Base-by-base conservation (phyloP, 176 grass and related monocot genomes). In the Hyparrhenia diplandra region DNA sequence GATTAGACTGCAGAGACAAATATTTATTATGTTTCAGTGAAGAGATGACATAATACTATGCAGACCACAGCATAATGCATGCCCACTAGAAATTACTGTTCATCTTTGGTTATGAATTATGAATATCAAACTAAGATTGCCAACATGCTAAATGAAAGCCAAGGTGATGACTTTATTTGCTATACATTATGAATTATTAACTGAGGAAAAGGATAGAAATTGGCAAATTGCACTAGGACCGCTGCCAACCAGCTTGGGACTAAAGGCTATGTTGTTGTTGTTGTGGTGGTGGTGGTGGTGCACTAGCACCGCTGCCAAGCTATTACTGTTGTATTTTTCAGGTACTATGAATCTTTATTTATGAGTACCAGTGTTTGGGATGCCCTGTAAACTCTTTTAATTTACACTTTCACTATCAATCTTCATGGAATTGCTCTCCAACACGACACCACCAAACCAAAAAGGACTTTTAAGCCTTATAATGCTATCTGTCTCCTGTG, bases 401-500 rank as follows among this genome's bases (percentile, higher is more conserved):
- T 66, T 75, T 55, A 75, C 32, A 17, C 55, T 73, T 60, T 59
- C 5, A 10, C 71, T 67, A 78, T 70, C 58, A 39, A 40, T 59
- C 39, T 73, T 60, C 68, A 4, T 78, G 36, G 31, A 82, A 57
- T 51, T 82, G 83, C 67, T 30, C 12, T 86, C 88, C 79, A 86
- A 60, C 83, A 40, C 41, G 47, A 52, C 30, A 52, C 36, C 83
- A 78, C 46, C 10, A 78, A 78, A 78, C 6, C 39, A 67, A 85
- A 59, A 59, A 59, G 55, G 9, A 25, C 55, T 59, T 57, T 59
- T 59, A 59, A 25, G n/a, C 3, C n/a, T 5, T 59, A 59, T 5
- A 59, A 25, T 11, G 4, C 11, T 13, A 62, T 14, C 57, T 65
- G 10, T 59, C 30, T 80, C 60, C 27, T 61, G 10, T 58, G 78